Base-by-base conservation (phyloP, 75 land plant species). In the Ceratopteris richardii region DNA sequence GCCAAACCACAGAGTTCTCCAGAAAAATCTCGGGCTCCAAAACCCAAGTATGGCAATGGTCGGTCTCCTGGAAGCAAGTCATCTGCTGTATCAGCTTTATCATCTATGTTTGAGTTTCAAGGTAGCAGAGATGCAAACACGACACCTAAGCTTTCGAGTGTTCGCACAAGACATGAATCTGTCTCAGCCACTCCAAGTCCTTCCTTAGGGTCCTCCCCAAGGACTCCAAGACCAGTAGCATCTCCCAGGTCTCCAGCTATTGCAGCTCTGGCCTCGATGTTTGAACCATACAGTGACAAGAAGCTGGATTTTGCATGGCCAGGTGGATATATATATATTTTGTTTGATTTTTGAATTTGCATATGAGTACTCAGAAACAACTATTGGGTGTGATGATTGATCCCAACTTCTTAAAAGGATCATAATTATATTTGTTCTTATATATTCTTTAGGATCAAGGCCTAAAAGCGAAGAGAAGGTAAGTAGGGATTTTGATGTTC, bases 251-350 rank as follows among this genome's bases (percentile, higher is more conserved):
- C 90, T 33, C 25, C 73, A 50, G 77, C 90, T 11, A 82, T 86
- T 44, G 78, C 85, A 33, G 75, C 82, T 0, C 71, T 86, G 23
- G 65, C 76, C 64, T 60, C 86, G 51, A 39, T 59, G 22, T 86
- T 82, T 68, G 90, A 86, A 60, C 28, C 39, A 20, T 23, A 64
- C n/a, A 60, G 63, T 21, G 61, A 79, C 21, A 55, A 60, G 16
- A 80, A 67, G 20, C 71, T 72, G 18, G 43, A 57, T 20, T 37
- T 57, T n/a, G 40, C 43, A 18, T 36, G 40, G 60, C 43, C 40
- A 57, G 40, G 60, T 40, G 2, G 37, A 33, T 33, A 33, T 4
- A 33, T 33, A 9, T 9, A n/a, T 33, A 9, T 9, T 9, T 33
- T 33, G 37, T 33, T 33, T 4, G 37, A 3, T 33, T 33, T 9